Conservation (phyloP, 345 rosid genomes). For the Eucalyptus cloeziana region DNA sequence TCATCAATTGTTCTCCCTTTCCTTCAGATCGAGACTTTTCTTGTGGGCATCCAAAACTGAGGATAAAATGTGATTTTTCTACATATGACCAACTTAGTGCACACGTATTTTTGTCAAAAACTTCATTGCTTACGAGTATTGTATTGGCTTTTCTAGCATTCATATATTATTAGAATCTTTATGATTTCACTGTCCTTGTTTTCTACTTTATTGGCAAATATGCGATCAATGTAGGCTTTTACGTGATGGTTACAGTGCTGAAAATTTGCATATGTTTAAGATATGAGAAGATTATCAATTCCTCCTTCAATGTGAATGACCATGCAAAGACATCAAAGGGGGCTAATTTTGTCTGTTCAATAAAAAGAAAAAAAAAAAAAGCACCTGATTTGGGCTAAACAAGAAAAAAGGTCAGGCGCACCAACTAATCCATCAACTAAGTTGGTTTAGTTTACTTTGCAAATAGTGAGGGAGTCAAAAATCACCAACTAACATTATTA, state of each 20-base stretch:
- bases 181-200: not conserved
- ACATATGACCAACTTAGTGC: rapidly evolving
- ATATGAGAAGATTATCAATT: too few relatives aligned
- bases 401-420: not conserved
- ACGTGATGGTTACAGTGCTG: not conserved
- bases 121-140: rapidly evolving
- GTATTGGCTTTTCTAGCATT: not conserved
- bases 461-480: too few relatives aligned
- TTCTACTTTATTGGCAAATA: not conserved
- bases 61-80: not conserved
- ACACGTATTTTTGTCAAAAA: rapidly evolving
- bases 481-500: too few relatives aligned
- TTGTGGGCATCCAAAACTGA: too few relatives aligned
- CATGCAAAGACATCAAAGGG: not conserved
- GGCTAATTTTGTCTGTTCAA: not conserved
- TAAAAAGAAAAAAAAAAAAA: too few relatives aligned
- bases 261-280: not conserved
- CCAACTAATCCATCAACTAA: too few relatives aligned
- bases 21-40: not conserved
- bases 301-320: not conserved
- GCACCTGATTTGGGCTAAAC: not conserved
- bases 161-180: too few relatives aligned
- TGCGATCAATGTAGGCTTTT: not conserved
- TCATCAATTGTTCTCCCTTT: too few relatives aligned
- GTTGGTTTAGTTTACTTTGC: too few relatives aligned